Conservation (phyloP, 805 yeast species). For the Yamadazyma akitaensis region DNA sequence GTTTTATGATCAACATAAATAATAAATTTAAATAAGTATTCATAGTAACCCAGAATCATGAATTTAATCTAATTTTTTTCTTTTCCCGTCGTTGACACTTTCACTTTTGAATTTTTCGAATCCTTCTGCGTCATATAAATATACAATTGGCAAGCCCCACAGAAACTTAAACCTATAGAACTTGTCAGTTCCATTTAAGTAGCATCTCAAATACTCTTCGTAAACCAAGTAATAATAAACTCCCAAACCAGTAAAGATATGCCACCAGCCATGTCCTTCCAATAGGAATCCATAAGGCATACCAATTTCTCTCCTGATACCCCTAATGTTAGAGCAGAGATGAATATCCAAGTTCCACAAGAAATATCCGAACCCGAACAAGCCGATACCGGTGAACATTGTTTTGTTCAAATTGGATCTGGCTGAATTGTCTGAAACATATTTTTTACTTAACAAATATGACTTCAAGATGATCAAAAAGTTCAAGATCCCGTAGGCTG, state of each 20-base stretch:
- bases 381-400: constrained; percentile 55
- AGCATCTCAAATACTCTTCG: constrained; percentile 69
- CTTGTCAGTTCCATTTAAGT: constrained; percentile 55
- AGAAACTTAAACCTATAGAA: constrained; percentile 58
- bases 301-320: constrained; percentile 61
- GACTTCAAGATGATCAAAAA: constrained; percentile 68
- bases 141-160: constrained; percentile 55
- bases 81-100: constrained; percentile 2
- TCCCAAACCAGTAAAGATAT: constrained; percentile 78
- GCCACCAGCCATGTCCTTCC: constrained; percentile 99
- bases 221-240: constrained; percentile 82
- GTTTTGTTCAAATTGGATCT: constrained; percentile 50
- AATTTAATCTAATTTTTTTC: constrained; percentile 3
- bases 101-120: constrained; percentile 11
- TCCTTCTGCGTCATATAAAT: constrained; percentile 25
- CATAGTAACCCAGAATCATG: background rate
- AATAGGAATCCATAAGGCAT: constrained; percentile 81
- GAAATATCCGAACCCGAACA: constrained; percentile 71
- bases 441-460: constrained; percentile 43
- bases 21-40: background rate
- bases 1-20: no score
- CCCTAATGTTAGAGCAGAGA: constrained; percentile 59
- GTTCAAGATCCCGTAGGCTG: constrained; percentile 76
- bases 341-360: constrained; percentile 90
- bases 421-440: constrained; percentile 51